Evolutionary conservation across 345 rosid genomes (phyloP).

Genomic region (Lepidium didymum): DNA sequence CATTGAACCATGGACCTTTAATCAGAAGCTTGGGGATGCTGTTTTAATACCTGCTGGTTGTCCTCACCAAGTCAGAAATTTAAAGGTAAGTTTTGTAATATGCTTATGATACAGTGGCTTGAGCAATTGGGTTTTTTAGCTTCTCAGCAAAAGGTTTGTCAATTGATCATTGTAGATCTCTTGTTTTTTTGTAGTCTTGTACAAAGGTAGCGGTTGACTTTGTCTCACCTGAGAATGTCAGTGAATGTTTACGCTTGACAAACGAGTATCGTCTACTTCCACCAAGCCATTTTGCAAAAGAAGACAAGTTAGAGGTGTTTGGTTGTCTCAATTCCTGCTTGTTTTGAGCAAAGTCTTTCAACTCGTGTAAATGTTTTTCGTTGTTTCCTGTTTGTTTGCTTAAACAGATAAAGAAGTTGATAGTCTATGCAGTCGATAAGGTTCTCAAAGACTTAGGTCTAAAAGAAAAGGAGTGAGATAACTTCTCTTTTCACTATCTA

Average conservation of each 20-base stretch:
- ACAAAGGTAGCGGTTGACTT: conserved; percentile 64
- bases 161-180: neutral
- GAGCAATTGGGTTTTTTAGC: neutral
- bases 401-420: conserved; percentile 28
- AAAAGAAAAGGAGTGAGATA: conserved; percentile 3
- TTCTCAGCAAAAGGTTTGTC: neutral
- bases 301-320: conserved; percentile 55
- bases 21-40: conserved; percentile 31
- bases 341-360: neutral
- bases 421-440: conserved; percentile 1
- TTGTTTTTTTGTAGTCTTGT: conserved; percentile 42
- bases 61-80: conserved; percentile 34
- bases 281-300: conserved; percentile 43
- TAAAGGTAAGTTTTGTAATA: conserved; percentile 13
- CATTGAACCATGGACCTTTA: conserved; percentile 33
- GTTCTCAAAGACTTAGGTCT: conserved; percentile 10
- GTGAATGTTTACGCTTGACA: conserved; percentile 47
- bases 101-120: neutral
- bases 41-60: conserved; percentile 31
- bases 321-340: neutral
- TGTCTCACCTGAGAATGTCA: conserved; percentile 55
- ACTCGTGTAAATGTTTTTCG: neutral
- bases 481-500: neutral
- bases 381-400: neutral
- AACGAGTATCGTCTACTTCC: conserved; percentile 60